Evolutionary conservation across 495 filamentous ascomycete genomes (phyloP).

Genomic region (Penicillium goetzii): DNA sequence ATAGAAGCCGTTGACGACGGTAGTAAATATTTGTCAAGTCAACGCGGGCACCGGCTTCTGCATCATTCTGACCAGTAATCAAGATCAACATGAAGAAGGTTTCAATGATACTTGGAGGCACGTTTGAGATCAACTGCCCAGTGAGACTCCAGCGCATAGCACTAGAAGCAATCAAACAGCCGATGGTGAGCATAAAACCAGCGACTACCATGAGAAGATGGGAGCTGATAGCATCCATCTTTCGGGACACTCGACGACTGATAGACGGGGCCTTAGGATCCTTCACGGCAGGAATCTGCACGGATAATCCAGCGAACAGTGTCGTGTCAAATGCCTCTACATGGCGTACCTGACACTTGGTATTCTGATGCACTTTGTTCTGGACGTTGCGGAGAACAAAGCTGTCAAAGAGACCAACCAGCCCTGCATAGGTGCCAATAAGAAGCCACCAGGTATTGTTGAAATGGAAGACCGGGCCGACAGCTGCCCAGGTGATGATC

Average conservation of each 20-base stretch:
- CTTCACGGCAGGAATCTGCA: constrained; percentile 11
- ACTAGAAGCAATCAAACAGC: constrained; percentile 34
- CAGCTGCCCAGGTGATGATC: constrained; percentile 34
- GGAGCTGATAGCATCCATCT: constrained; percentile 30
- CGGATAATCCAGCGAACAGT: constrained; percentile 24
- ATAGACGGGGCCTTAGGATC: constrained; percentile 12
- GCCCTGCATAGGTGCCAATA: constrained; percentile 47
- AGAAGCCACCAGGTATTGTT: constrained; percentile 46
- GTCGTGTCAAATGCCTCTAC: constrained; percentile 25
- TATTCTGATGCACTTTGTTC: constrained; percentile 31
- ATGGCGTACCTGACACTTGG: constrained; percentile 31
- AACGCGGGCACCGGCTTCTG: constrained; percentile 20
- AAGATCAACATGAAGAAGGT: constrained; percentile 46
- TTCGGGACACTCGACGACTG: constrained; percentile 26
- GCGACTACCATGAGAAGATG: constrained; percentile 31
- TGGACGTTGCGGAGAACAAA: constrained; percentile 47
- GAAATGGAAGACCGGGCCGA: constrained; percentile 37
- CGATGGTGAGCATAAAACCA: constrained; percentile 32
- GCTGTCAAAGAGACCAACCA: constrained; percentile 43
- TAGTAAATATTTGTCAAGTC: constrained; percentile 14
- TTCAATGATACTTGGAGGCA: constrained; percentile 46
- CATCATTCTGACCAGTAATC: constrained; percentile 41
- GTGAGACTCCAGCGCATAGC: constrained; percentile 43
- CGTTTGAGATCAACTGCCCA: constrained; percentile 46
- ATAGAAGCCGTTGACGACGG: constrained; percentile 11